Base-by-base conservation (phyloP, 371 early-diverging fungal genomes). In the Blyttiomyces sp. region DNA sequence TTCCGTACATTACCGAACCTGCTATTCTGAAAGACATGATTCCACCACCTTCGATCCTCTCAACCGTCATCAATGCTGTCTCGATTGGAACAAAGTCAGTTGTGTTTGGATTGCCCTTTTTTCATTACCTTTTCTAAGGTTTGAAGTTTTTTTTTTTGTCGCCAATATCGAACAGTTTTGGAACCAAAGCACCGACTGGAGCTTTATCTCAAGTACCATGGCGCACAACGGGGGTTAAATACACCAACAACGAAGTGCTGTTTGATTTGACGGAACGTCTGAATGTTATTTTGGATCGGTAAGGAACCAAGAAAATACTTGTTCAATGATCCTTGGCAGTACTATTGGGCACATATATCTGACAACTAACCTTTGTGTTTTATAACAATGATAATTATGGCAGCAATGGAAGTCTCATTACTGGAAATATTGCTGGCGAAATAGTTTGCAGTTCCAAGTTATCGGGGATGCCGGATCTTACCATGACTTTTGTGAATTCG, bases 191-290 rank as follows among this genome's bases (percentile, higher is more conserved):
- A 1, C 72, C 80, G 24, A 49, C 62, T 34, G 80, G 79, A 6
- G 80, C 74, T 28, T 76, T 88, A 68, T 91, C 93, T 19, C 83
- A 80, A 59, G 80, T 92, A 28, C 90, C 92, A 9, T 94, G 94
- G 94, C 79, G 96, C 52, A 84, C 87, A 45, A 79, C 86, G 9
- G 92, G 91, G n/a, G 86, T 94, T 43, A 87, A 89, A 67, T 92
- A 96, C 64, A 80, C 87, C 1, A 88, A 86, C 55, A 96, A 96
- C 75, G 94, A 96, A 72, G 87, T 94, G 51, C 93, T 91, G 61
- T 88, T 96, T 67, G 96, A 96, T 67, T 83, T 94, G 31, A 72
- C 87, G 23, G 96, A 96, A 72, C 89, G 90, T 33, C 79, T 96
- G 42, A 90, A 93, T 73, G 87, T 88, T 4, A 86, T 91, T 9